These are phyloP conservation scores for Xanthoconium purpureum DNA, from an alignment of 768 basidiomycete species.

Conservation along the genomic window DNA sequence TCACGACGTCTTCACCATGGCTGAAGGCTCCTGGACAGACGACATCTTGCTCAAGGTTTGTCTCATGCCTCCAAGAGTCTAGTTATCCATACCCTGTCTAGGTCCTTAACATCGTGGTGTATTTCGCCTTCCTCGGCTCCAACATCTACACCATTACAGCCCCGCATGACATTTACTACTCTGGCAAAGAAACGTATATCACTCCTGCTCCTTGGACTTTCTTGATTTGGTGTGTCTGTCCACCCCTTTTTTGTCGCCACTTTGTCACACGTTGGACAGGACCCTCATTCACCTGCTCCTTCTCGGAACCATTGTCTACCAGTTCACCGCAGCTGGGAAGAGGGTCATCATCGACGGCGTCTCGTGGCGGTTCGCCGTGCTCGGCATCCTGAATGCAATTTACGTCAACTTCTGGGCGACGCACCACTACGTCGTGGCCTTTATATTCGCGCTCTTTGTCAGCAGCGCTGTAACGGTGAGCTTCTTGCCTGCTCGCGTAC, in stretches of 20 bases:
- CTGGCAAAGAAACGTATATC: conserved; percentile 83
- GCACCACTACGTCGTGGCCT: conserved; percentile 75
- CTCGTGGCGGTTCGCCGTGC: conserved; percentile 87
- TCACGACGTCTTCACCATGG: conserved; percentile 38
- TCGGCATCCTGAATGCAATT: conserved; percentile 82
- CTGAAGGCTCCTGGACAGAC: conserved; percentile 66
- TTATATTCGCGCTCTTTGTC: conserved; percentile 85
- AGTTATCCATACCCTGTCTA: conserved; percentile 18
- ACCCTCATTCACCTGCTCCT: conserved; percentile 87
- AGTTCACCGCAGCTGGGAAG: conserved; percentile 79
- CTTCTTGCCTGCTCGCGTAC: neutral
- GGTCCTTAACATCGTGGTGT: conserved; percentile 80
- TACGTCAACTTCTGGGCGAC: conserved; percentile 87
- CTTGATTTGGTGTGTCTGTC: conserved; percentile 68
- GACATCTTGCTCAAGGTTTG: conserved; percentile 76
- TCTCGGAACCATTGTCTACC: conserved; percentile 87
- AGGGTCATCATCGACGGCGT: conserved; percentile 80
- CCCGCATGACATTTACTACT: conserved; percentile 67
- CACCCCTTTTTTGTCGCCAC: neutral
- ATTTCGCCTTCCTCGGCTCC: conserved; percentile 83
- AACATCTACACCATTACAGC: conserved; percentile 85
- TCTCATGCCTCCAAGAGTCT: neutral
- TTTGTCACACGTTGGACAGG: conserved; percentile 40
- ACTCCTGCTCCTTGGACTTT: conserved; percentile 95
- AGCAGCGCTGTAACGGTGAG: conserved; percentile 61